These are phyloP conservation scores for Sarcomyxa edulis DNA, from an alignment of 768 basidiomycete genomes.

Conservation along the genomic window DNA sequence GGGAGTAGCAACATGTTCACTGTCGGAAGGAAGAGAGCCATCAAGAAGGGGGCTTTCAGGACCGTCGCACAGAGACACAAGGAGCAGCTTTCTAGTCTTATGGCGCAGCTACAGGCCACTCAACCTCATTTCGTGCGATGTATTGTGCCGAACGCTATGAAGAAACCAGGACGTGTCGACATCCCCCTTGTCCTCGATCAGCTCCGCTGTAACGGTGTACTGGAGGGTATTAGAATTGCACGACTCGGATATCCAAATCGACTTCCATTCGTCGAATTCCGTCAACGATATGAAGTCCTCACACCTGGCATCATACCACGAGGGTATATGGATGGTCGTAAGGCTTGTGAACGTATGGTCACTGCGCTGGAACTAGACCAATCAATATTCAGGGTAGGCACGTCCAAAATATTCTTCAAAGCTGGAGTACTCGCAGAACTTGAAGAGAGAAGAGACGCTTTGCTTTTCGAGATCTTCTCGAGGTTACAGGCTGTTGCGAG, in stretches of 20 bases:
- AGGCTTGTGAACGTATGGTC: conserved; percentile 90
- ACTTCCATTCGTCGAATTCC: conserved; percentile 94
- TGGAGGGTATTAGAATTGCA: conserved; percentile 98
- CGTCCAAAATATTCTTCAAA: conserved; percentile 99
- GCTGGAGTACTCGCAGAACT: conserved; percentile 95
- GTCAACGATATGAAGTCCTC: conserved; percentile 93
- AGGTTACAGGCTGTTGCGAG: conserved; percentile 82
- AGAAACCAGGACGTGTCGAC: conserved; percentile 88
- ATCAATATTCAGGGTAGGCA: conserved; percentile 82
- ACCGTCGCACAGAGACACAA: conserved; percentile 95
- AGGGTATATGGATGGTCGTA: conserved; percentile 97
- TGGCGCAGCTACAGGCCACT: conserved; percentile 87
- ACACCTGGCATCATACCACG: conserved; percentile 90
- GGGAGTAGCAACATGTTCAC: conserved; percentile 32
- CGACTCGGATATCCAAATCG: conserved; percentile 96
- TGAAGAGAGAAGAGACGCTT: conserved; percentile 84
- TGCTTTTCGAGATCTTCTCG: conserved; percentile 88
- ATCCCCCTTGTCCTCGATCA: conserved; percentile 95
- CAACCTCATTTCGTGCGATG: conserved; percentile 98
- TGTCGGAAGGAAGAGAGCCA: conserved; percentile 62
- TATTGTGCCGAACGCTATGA: conserved; percentile 91
- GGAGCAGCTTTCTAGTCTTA: conserved; percentile 88
- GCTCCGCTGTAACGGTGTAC: conserved; percentile 95
- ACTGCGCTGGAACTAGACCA: conserved; percentile 85
- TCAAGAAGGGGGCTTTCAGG: conserved; percentile 96